Evolutionary conservation across 1,284 basidiomycete species (phyloP).

Genomic region (Melampsora larici-populina): DNA sequence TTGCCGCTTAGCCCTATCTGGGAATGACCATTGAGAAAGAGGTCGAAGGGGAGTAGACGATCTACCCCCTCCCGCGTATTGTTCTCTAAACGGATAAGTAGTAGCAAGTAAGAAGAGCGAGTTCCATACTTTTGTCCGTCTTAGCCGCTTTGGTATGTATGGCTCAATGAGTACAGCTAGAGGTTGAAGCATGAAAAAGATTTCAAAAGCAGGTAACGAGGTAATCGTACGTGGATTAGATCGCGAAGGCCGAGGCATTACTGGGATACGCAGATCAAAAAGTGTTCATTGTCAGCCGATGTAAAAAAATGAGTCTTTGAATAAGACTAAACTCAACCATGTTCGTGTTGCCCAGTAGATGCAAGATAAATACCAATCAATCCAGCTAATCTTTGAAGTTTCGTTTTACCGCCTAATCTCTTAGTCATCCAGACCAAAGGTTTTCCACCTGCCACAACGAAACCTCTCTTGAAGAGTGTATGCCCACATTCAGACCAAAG

Average conservation of each 20-base stretch:
- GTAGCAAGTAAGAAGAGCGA: background rate
- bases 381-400: background rate
- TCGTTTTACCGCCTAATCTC: background rate
- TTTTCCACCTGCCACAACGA: slow-evolving; percentile 3
- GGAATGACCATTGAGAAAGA: background rate
- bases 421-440: too few species aligned
- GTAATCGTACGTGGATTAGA: background rate
- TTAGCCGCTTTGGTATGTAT: slow-evolving; percentile 1
- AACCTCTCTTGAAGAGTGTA: background rate
- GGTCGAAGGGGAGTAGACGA: background rate
- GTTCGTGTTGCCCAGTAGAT: background rate
- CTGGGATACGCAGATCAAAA: background rate
- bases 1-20: background rate
- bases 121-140: background rate
- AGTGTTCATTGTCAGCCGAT: background rate
- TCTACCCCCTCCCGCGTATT: background rate
- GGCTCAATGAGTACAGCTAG: background rate
- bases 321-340: background rate
- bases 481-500: background rate
- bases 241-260: background rate
- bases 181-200: slow-evolving; percentile 8
- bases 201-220: background rate
- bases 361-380: background rate
- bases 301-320: background rate
- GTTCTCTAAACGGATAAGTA: background rate